Base-by-base conservation (phyloP, 371 early-diverging fungal species). In the Mortierella sp. region DNA sequence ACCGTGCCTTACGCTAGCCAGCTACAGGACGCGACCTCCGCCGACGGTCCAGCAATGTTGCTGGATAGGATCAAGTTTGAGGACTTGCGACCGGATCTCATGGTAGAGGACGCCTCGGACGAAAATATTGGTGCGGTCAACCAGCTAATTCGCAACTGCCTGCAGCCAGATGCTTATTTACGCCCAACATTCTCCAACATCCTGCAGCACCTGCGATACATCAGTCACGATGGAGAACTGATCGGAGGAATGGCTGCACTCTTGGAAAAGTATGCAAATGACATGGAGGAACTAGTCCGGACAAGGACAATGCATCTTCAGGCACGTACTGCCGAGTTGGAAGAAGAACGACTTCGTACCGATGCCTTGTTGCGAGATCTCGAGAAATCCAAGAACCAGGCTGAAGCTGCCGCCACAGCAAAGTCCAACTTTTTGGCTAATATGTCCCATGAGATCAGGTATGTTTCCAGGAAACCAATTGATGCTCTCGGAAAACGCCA, bases 401-500 rank as follows among this genome's bases (percentile, higher is more conserved):
- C 85, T 27, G 85, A 84, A 58, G 82, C 78, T 8, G 85, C 84
- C 2, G 85, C 85, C 10, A 63, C 76, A 16, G 81, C 85, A 17
- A 86, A 86, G 55, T 80, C 82, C 48, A 67, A 66, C 58, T 87
- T 87, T 52, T 64, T 87, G 69, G 88, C 88, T 51, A 87, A 86
- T 50, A 87, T 87, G 84, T 87, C 88, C 2, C 88, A 88, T 56
- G 88, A 88, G 78, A 68, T 66, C 47, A 50, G 72, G 58, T 66
- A 66, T n/a, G n/a, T n/a, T n/a, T n/a, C n/a, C n/a, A n/a, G n/a
- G n/a, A n/a, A n/a, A n/a, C n/a, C n/a, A n/a, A n/a, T n/a, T n/a
- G n/a, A n/a, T n/a, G n/a, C n/a, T n/a, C n/a, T n/a, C n/a, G n/a
- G n/a, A n/a, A n/a, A n/a, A n/a, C n/a, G n/a, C n/a, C n/a, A n/a